Conservation (phyloP, 345 rosid species). For the Psidium friedrichsthalianum region DNA sequence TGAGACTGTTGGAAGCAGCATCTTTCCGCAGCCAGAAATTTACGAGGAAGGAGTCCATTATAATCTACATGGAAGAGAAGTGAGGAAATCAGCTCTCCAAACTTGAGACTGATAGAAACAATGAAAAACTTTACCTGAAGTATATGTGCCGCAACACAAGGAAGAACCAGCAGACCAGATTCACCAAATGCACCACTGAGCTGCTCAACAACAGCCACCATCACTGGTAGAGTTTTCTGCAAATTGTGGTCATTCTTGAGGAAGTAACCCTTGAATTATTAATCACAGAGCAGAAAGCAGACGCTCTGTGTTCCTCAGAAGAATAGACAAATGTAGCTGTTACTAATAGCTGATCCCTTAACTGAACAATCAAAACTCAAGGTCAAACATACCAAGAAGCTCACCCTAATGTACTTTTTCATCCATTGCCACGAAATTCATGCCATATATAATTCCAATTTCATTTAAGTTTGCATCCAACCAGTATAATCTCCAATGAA, state of each 20-base stretch:
- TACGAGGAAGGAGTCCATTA: constrained; percentile 52
- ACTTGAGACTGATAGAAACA: background rate
- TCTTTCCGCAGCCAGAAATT: constrained; percentile 40
- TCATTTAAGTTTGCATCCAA: background rate
- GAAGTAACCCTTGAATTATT: background rate
- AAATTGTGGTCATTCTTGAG: background rate
- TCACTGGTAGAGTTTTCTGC: constrained; percentile 83
- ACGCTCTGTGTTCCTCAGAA: background rate
- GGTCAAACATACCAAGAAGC: background rate
- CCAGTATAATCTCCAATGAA: background rate
- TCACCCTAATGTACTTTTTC: background rate
- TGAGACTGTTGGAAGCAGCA: constrained; percentile 14
- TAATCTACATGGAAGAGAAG: constrained; percentile 20
- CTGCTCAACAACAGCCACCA: constrained; percentile 85
- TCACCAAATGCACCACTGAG: constrained; percentile 80
- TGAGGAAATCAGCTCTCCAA: background rate
- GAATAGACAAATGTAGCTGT: background rate
- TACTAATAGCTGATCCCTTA: background rate
- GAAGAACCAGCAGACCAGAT: constrained; percentile 81
- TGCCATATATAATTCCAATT: background rate
- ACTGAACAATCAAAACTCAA: background rate
- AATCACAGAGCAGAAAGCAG: background rate
- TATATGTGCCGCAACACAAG: constrained; percentile 87
- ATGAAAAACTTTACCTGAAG: constrained; percentile 39
- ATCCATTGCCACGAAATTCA: background rate